Evolutionary conservation across 768 basidiomycete genomes (phyloP).

Genomic region (Vararia minispora): DNA sequence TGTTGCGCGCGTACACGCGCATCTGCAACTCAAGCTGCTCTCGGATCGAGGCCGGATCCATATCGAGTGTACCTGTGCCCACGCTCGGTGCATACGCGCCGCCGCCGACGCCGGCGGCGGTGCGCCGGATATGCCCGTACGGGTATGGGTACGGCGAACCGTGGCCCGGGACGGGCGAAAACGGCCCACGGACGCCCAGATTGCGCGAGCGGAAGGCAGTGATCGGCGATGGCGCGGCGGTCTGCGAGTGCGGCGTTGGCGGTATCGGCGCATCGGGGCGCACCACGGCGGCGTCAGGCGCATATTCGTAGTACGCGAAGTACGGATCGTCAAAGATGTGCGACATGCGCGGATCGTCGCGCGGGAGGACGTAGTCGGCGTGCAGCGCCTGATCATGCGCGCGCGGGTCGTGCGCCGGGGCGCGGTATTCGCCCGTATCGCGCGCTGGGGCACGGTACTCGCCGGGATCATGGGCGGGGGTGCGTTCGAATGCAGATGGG

Average conservation of each 20-base stretch:
- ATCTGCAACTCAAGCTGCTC: constrained; percentile 67
- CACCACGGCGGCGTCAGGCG: constrained; percentile 16
- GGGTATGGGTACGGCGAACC: constrained; percentile 79
- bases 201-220: constrained; percentile 35
- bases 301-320: constrained; percentile 45
- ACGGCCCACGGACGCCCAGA: constrained; percentile 22
- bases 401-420: too few species aligned
- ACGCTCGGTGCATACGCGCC: constrained; percentile 24
- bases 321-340: constrained; percentile 50
- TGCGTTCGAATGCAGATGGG: constrained; percentile 6
- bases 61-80: constrained; percentile 20
- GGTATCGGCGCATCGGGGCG: constrained; percentile 72
- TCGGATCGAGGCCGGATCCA: constrained; percentile 39
- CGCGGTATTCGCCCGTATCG: constrained; percentile 8
- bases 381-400: constrained; percentile 5
- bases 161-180: constrained; percentile 42
- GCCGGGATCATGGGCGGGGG: too few species aligned
- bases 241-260: constrained; percentile 68
- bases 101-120: constrained; percentile 25
- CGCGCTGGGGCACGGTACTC: constrained; percentile 4
- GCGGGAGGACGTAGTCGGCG: neutral
- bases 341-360: constrained; percentile 23
- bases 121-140: constrained; percentile 60
- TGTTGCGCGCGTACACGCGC: constrained; percentile 68
- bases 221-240: constrained; percentile 59